Conservation (phyloP, 108 stramenopile genomes). For the Mediolabrus comicus region DNA sequence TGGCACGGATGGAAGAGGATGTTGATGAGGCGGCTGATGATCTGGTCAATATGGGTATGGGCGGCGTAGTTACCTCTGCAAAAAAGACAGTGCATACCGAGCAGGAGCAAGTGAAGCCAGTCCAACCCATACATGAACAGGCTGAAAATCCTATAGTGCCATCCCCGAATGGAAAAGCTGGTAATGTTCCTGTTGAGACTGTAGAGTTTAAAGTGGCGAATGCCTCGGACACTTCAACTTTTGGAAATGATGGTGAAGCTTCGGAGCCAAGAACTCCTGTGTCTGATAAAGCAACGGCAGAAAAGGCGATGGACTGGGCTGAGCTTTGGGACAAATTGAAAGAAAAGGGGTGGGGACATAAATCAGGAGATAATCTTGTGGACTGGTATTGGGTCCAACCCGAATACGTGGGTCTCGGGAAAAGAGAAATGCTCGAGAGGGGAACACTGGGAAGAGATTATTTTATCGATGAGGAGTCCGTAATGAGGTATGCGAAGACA, state of each 20-base stretch:
- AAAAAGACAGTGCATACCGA: background rate
- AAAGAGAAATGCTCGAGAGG: conserved; percentile 1
- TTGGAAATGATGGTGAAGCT: no score
- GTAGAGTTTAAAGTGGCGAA: conserved; percentile 3
- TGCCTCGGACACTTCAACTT: conserved; percentile 3
- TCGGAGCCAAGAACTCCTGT: no score
- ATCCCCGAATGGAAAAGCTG: background rate
- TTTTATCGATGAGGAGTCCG: conserved; percentile 17
- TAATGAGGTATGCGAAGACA: conserved; percentile 22
- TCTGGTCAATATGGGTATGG: background rate
- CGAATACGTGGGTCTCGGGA: background rate
- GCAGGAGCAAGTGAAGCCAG: background rate
- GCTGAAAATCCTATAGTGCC: background rate
- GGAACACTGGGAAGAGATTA: conserved; percentile 18
- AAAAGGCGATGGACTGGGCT: conserved; percentile 6
- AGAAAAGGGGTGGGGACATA: conserved; percentile 16
- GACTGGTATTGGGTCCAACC: conserved; percentile 24
- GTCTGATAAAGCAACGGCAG: no score
- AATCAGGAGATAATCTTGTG: conserved; percentile 6
- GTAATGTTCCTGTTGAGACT: conserved; percentile 1
- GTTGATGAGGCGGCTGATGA: background rate
- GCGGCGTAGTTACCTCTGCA: background rate
- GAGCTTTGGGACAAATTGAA: conserved; percentile 20
- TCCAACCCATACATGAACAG: background rate
- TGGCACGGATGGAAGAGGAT: conserved; percentile 7